A percentile compares a stretch with the other conserved stretches of the same genome.
Evolutionary conservation across 306 rosid species (phyloP).

Genomic region (Hippophae rhamnoides): DNA sequence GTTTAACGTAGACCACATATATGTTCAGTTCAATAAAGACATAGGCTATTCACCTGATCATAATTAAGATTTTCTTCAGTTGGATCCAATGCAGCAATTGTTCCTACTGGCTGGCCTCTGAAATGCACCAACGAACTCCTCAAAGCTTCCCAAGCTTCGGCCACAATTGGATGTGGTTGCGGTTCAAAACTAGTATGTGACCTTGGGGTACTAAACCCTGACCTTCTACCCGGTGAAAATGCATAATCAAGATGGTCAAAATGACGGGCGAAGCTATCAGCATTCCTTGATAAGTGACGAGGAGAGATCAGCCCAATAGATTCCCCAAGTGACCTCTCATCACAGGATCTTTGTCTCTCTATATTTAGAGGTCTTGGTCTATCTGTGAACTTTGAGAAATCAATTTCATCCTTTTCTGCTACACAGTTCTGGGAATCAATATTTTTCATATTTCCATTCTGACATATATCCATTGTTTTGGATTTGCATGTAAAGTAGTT

Average conservation of each 20-base stretch:
- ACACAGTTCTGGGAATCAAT: constrained; percentile 19
- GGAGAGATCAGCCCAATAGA: constrained; percentile 42
- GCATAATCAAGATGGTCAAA: constrained; percentile 32
- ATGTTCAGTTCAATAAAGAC: not conserved
- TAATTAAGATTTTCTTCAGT: constrained; percentile 71
- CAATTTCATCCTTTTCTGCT: constrained; percentile 38
- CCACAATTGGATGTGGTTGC: constrained; percentile 44
- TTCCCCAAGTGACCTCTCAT: constrained; percentile 55
- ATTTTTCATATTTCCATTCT: constrained; percentile 33
- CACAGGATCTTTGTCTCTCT: constrained; percentile 66
- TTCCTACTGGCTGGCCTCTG: constrained; percentile 80
- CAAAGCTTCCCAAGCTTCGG: constrained; percentile 76
- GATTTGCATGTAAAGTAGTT: not conserved
- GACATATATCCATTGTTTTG: constrained; percentile 23
- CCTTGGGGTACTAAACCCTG: constrained; percentile 41
- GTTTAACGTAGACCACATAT: not conserved
- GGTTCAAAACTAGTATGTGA: constrained; percentile 36
- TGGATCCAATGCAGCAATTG: constrained; percentile 78
- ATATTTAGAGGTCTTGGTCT: constrained; percentile 57
- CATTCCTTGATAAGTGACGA: constrained; percentile 19
- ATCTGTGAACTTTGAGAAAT: constrained; percentile 47
- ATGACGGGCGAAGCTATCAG: constrained; percentile 29
- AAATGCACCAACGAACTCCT: constrained; percentile 68
- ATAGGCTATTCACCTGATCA: constrained; percentile 40
- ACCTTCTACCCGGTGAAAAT: constrained; percentile 37